Evolutionary conservation across 345 rosid species (phyloP).

Genomic region (Lumnitzera littorea): DNA sequence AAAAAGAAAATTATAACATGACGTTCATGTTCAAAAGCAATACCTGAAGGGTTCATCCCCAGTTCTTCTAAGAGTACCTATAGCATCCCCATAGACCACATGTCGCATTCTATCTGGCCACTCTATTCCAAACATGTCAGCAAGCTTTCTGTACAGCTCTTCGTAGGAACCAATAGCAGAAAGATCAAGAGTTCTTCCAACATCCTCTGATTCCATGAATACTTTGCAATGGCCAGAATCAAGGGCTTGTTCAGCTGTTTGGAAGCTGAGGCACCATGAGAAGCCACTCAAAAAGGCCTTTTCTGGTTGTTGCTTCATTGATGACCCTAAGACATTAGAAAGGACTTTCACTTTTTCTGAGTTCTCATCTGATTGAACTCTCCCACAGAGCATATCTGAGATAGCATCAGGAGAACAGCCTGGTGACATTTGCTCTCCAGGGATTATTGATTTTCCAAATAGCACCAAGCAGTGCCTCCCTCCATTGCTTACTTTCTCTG

Average conservation of each 20-base stretch:
- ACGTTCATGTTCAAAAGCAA: background rate
- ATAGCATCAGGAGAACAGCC: conserved; percentile 30
- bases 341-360: conserved; percentile 16
- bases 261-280: conserved; percentile 39
- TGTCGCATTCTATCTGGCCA: conserved; percentile 44
- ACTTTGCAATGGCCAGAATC: conserved; percentile 86
- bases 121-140: conserved; percentile 71
- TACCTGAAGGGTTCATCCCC: conserved; percentile 95
- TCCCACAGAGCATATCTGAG: conserved; percentile 26
- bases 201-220: conserved; percentile 85
- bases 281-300: conserved; percentile 24
- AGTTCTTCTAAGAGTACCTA: conserved; percentile 46
- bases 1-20: background rate
- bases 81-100: conserved; percentile 63
- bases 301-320: conserved; percentile 23
- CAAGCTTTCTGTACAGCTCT: conserved; percentile 56
- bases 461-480: conserved; percentile 71
- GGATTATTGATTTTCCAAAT: conserved; percentile 82
- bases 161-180: conserved; percentile 67
- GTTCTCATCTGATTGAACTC: conserved; percentile 18
- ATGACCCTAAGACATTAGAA: conserved; percentile 23
- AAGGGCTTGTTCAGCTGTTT: conserved; percentile 22
- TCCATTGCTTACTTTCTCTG: conserved; percentile 37
- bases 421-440: conserved; percentile 52
- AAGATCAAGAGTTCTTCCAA: conserved; percentile 81